Base-by-base conservation (phyloP, 768 basidiomycete species). In the Hypsizygus marmoreus region DNA sequence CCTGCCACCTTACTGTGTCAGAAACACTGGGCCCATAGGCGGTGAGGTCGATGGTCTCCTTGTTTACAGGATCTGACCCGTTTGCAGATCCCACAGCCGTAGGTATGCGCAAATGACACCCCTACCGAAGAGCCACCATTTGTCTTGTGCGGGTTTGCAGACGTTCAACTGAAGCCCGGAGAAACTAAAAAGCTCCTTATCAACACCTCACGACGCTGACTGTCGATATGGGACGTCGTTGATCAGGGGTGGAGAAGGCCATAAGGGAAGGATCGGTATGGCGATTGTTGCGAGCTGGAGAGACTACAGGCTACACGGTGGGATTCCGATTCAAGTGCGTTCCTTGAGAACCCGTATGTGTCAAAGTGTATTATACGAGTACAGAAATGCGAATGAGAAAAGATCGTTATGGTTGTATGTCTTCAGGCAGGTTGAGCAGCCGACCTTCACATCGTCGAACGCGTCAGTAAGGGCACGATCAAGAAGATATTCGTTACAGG, bases 51-150 rank as follows among this genome's bases (percentile, higher is more conserved):
- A 74, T 54, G 6, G 9, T 24, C 35, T 38, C 12, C 7, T 8
- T 4, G 14, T 33, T 25, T 4, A 9, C n/a, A 11, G 24, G 19
- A 14, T n/a, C n/a, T n/a, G n/a, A n/a, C n/a, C n/a, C n/a, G n/a
- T n/a, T n/a, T n/a, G n/a, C n/a, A 81, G 79, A 74, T 79, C 39
- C 73, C 82, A 11, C 82, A 84, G 65, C 61, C 84, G 31, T 84
- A 83, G n/a, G n/a, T n/a, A n/a, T 59, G 6, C 83, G 9, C 71
- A 80, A 50, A 74, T 76, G 63, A 77, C 80, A 0, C 25, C 62
- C 1, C 66, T 6, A 71, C 76, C 2, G 68, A 61, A 26, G 80
- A 82, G 57, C 83, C 82, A 4, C 82, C 82, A 4, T 75, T 73
- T 4, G 45, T 83, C 29, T 64, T 80, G 28, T 74, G 76, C 50